Conservation (phyloP, 2,329 filamentous ascomycete species). For the Ceratocystis colombiana region DNA sequence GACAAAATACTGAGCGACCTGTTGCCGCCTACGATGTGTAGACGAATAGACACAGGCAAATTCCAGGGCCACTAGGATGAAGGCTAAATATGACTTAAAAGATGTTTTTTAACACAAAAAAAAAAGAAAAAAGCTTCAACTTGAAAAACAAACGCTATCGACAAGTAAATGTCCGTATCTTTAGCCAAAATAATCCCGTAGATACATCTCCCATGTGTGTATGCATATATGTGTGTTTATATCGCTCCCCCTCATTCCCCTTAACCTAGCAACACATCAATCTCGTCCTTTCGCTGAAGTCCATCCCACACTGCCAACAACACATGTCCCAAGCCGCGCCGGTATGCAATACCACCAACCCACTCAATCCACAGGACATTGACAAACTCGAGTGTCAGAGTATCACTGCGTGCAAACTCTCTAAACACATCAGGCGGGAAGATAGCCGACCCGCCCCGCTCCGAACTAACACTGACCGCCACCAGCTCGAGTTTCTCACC, state of each 20-base stretch:
- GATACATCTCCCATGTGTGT: neutral
- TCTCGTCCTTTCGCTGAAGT: constrained; percentile 34
- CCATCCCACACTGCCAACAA: constrained; percentile 36
- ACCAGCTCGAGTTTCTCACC: constrained; percentile 39
- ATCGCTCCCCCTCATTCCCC: neutral
- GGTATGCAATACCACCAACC: constrained; percentile 36
- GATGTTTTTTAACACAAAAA: neutral
- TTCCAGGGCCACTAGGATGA: no score
- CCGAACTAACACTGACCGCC: constrained; percentile 36
- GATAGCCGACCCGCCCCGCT: constrained; percentile 36
- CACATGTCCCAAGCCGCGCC: constrained; percentile 38
- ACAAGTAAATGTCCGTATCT: neutral
- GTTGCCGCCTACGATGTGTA: no score
- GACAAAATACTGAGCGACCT: no score
- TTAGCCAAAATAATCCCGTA: neutral
- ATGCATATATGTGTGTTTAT: neutral
- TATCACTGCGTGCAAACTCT: constrained; percentile 34
- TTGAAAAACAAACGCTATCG: neutral
- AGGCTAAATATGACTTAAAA: neutral
- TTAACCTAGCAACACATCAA: constrained; percentile 37
- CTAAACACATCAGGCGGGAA: constrained; percentile 36
- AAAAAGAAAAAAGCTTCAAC: neutral
- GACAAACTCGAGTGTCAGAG: constrained; percentile 38
- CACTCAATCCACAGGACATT: constrained; percentile 41
- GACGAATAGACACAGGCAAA: no score